Evolutionary conservation across 2,329 filamentous ascomycete genomes (phyloP), one percentile per base, ranked within the genome.

Genomic region (Penicillium sp.): DNA sequence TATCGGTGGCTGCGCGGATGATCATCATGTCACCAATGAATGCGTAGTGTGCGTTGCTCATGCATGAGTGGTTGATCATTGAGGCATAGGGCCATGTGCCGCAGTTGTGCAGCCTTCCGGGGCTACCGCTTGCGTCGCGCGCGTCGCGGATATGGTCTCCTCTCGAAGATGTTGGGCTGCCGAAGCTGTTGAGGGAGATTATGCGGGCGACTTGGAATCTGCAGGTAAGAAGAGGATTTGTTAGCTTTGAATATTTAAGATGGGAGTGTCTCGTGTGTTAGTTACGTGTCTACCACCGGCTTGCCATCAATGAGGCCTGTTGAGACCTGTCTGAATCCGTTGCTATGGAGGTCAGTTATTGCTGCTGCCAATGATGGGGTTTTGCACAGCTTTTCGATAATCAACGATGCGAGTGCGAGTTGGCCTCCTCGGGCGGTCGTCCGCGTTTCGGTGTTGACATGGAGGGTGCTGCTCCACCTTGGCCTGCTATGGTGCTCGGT

Each of bases 1-100:
- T 63, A 42, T 80, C 74, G 10, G 60, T 58, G 0, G 74, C 66
- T 0, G 81, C 81, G 4, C 79, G 77, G 16, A 84, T 42, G 12
- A 84, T 72, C 56, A 75, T 71, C 70, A 85, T 74, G 59, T 85
- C 80, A 2, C 82, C 81, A 25, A 84, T 80, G 63, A 82, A 83
- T 2, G 74, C 65, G 16, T 78, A 77, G 0, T 52, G 57, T n/a
- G 73, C 75, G 57, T 83, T 85, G 16, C 64, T 62, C 5, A 73
- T 34, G 62, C 82, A 85, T 12, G 72, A 74, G 57, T 85, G 81
- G 54, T 85, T 85, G 60, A 82, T 75, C 50, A 72, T 70, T 0
- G 81, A 80, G 3, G 80, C 77, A 0, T 69, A 55, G 2, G 71
- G 55, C 80, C 81, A 85, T 16, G 83, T 52, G 0, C 80, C 81